Evolutionary conservation across 2,329 filamentous ascomycete species (phyloP).

Genomic region (Penicillium nordicum): DNA sequence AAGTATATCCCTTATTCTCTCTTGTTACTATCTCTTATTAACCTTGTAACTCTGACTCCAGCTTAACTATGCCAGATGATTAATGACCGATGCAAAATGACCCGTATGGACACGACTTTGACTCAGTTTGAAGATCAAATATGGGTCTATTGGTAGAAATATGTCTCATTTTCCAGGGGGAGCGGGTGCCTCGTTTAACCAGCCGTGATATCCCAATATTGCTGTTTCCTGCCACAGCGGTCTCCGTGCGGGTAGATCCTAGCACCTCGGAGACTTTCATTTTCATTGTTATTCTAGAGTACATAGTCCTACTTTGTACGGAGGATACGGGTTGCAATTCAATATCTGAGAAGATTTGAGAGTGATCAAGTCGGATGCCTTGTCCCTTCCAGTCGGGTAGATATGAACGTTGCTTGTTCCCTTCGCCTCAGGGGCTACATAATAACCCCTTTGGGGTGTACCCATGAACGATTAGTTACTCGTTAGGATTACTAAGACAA

Average conservation of each 20-base stretch:
- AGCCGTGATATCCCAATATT: background rate
- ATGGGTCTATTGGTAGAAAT: background rate
- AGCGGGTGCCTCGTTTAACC: too few species aligned
- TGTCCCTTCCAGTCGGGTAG: background rate
- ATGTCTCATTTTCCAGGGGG: background rate
- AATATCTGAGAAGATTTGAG: too few species aligned
- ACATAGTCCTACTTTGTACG: too few species aligned
- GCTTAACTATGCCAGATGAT: background rate
- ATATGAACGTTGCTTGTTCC: background rate
- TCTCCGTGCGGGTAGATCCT: background rate
- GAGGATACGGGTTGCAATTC: too few species aligned
- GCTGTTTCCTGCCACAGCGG: background rate
- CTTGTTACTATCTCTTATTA: too few species aligned
- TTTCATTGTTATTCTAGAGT: too few species aligned
- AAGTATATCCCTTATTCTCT: background rate
- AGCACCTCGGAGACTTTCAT: background rate
- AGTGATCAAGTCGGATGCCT: background rate
- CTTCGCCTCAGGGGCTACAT: background rate
- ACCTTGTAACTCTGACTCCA: background rate
- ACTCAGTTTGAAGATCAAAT: background rate
- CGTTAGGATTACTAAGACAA: background rate
- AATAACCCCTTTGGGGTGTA: background rate
- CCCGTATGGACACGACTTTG: background rate
- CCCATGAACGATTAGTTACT: background rate
- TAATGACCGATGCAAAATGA: background rate